phyloP scores from a whole-genome alignment of 352 stramenopile genomes.

The Pythium oligandrum region DNA sequence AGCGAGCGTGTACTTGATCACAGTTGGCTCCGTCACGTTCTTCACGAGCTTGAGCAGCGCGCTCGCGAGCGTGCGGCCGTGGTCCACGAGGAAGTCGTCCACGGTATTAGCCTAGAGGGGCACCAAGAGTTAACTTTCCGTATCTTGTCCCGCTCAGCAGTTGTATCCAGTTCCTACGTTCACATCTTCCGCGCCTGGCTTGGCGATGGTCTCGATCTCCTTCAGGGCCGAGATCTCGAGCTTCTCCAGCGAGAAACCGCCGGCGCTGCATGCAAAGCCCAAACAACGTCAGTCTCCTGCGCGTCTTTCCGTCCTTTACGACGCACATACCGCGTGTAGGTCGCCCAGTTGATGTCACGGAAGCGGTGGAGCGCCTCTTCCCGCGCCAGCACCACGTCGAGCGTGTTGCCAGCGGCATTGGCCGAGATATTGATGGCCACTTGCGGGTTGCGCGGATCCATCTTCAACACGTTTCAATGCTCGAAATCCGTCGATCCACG shows the following conservation, averaged over 20 bases:
- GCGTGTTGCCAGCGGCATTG: conserved; percentile 27
- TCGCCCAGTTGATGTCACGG: conserved; percentile 88
- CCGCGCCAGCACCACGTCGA: conserved; percentile 69
- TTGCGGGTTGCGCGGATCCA: conserved; percentile 56
- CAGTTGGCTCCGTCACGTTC: conserved; percentile 84
- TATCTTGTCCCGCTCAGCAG: neutral
- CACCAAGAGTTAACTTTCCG: neutral
- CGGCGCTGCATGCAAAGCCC: conserved; percentile 24
- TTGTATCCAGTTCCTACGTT: neutral
- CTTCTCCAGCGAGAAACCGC: conserved; percentile 82
- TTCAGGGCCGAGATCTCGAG: conserved; percentile 82
- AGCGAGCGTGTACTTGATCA: conserved; percentile 83
- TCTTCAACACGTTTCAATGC: conserved; percentile 7
- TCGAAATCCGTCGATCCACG: conserved; percentile 1
- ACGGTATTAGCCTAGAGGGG: conserved; percentile 48
- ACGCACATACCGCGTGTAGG: conserved; percentile 66
- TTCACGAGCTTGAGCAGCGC: conserved; percentile 82
- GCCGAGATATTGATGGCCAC: conserved; percentile 64
- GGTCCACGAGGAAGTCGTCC: conserved; percentile 73
- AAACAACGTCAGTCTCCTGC: too few relatives aligned
- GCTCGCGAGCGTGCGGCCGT: conserved; percentile 47
- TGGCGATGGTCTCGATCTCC: conserved; percentile 74
- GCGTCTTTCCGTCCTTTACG: too few relatives aligned
- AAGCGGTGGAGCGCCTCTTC: conserved; percentile 85
- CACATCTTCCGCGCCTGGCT: conserved; percentile 43